A percentile compares a stretch with the other conserved stretches of the same genome.
Evolutionary conservation across 768 basidiomycete species (phyloP).

Genomic region (Suillus decipiens): DNA sequence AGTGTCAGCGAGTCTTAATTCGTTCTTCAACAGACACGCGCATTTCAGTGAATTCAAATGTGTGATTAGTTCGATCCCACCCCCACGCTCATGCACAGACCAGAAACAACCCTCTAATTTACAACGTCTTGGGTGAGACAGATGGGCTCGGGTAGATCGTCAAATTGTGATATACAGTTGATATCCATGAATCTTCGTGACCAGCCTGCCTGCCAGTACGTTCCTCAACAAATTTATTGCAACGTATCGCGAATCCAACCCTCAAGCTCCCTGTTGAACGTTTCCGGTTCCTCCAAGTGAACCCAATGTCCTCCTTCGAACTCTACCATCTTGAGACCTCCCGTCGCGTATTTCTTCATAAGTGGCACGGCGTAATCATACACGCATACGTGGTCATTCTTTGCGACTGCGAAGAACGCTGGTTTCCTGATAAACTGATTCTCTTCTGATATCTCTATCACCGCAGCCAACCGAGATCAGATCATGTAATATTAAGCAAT

Average conservation of each 20-base stretch:
- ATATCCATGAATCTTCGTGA: background rate
- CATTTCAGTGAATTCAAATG: background rate
- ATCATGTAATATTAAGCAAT: background rate
- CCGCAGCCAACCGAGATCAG: slow-evolving; percentile 1
- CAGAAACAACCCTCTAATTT: background rate
- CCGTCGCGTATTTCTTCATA: slow-evolving; percentile 30
- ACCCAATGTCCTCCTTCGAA: slow-evolving; percentile 43
- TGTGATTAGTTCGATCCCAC: too few relatives aligned
- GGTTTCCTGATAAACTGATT: slow-evolving; percentile 35
- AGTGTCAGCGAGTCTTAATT: too few relatives aligned
- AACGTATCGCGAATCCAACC: slow-evolving; percentile 33
- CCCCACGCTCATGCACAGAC: background rate
- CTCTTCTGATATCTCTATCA: slow-evolving; percentile 25
- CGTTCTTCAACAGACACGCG: background rate
- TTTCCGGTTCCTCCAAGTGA: slow-evolving; percentile 34
- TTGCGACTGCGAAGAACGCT: slow-evolving; percentile 38
- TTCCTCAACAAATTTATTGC: background rate
- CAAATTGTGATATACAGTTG: too few relatives aligned
- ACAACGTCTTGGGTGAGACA: background rate
- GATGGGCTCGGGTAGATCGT: background rate
- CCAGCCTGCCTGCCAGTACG: too few relatives aligned
- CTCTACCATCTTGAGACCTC: slow-evolving; percentile 30
- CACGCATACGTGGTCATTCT: slow-evolving; percentile 36
- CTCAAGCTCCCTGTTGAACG: slow-evolving; percentile 37
- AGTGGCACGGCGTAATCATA: slow-evolving; percentile 23